phyloP scores from a whole-genome alignment of 768 basidiomycete species.

The Russula sp. region DNA sequence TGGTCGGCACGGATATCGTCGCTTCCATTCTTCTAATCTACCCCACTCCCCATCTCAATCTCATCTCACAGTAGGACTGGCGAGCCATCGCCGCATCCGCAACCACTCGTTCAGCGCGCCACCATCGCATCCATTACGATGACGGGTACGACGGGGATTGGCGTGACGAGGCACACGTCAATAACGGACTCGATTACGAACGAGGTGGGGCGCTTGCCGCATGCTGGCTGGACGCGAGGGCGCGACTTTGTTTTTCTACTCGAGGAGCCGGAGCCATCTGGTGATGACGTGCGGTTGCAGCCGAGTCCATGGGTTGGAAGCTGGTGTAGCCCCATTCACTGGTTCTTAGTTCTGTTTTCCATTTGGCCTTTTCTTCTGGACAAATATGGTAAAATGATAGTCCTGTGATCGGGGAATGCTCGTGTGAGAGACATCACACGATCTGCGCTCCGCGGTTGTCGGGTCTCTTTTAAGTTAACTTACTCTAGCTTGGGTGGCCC shows the following conservation, averaged over 20 bases:
- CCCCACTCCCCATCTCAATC: slow-evolving; percentile 5
- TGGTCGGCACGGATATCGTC: slow-evolving; percentile 11
- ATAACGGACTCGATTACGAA: slow-evolving; percentile 39
- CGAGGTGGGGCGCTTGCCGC: slow-evolving; percentile 35
- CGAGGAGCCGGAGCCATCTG: not conserved
- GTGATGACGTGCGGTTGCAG: not conserved
- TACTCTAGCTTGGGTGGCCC: too few relatives aligned
- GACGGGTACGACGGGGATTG: slow-evolving; percentile 32
- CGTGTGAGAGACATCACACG: too few relatives aligned
- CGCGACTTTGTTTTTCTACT: slow-evolving; percentile 4
- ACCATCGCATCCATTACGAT: slow-evolving; percentile 33
- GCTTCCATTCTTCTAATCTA: slow-evolving; percentile 10
- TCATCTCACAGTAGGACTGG: slow-evolving; percentile 1
- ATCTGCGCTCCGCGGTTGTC: too few relatives aligned
- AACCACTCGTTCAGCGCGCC: slow-evolving; percentile 15
- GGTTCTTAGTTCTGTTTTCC: not conserved
- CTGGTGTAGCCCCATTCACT: slow-evolving; percentile 26
- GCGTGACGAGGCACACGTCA: slow-evolving; percentile 36
- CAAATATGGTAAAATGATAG: too few relatives aligned
- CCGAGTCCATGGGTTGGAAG: slow-evolving; percentile 21
- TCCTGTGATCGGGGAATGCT: too few relatives aligned
- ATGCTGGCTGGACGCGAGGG: slow-evolving; percentile 28
- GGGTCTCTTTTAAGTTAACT: too few relatives aligned
- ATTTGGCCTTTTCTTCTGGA: too few relatives aligned
- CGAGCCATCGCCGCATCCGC: not conserved